Percentiles rank a stretch among this genome's conserved stretches.
phyloP scores from a whole-genome alignment of 768 basidiomycete genomes.

The Pholiota molesta region DNA sequence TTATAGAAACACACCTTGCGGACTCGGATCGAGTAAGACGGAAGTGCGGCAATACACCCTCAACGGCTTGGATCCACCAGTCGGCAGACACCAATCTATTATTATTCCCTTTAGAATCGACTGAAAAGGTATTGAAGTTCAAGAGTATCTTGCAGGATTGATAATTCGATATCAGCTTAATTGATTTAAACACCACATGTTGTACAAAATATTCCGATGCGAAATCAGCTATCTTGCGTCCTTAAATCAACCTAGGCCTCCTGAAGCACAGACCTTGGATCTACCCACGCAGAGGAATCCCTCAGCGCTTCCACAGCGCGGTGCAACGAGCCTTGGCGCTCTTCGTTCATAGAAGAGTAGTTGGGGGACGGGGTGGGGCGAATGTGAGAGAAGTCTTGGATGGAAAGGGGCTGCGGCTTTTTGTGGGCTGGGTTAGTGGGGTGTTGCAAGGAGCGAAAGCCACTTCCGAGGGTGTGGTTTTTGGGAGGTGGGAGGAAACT shows the following conservation, averaged over 20 bases:
- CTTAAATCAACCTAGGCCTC: too few species aligned
- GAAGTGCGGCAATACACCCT: background rate
- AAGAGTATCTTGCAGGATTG: too few species aligned
- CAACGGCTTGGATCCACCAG: background rate
- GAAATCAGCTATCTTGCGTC: too few species aligned
- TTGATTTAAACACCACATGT: too few species aligned
- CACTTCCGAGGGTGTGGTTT: too few species aligned
- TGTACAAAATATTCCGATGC: too few species aligned
- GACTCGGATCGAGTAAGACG: background rate
- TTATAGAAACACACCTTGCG: background rate
- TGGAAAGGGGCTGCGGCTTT: constrained; percentile 44
- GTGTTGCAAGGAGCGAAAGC: too few species aligned
- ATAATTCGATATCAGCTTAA: too few species aligned
- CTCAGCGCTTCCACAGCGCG: background rate
- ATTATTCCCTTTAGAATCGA: too few species aligned
- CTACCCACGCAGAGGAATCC: background rate
- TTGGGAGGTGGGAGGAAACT: constrained; percentile 1
- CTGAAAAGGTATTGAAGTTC: too few species aligned
- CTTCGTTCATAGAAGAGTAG: constrained; percentile 49
- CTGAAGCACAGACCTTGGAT: background rate
- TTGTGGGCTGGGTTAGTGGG: constrained; percentile 11
- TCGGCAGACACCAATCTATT: background rate
- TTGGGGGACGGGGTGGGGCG: constrained; percentile 76
- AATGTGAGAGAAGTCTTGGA: constrained; percentile 90
- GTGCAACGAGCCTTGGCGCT: constrained; percentile 17